Base-by-base conservation (phyloP, 2,329 filamentous ascomycete species). In the Myriangium duriaei region DNA sequence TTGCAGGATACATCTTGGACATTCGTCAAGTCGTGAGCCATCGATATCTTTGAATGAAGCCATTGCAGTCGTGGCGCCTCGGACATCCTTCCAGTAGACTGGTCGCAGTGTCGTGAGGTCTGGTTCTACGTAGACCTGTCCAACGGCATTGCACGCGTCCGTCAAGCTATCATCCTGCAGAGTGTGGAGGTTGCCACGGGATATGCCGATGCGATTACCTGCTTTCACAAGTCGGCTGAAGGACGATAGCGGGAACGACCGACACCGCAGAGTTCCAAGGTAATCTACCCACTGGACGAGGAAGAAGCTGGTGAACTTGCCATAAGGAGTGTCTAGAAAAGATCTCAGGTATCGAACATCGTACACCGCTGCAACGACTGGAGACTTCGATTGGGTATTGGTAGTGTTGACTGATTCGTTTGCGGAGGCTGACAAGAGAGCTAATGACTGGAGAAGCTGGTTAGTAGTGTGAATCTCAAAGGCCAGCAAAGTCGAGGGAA, bases 281-380 rank as follows among this genome's bases (percentile, higher is more conserved):
- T 81, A 79, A 56, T 92, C 84, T 15, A 81, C 63, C 75, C 80
- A 92, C 55, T 81, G 79, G 10, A 88, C 62, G 44, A 82, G 76
- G 12, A 92, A 39, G 18, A 32, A 33, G 14, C n/a, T 39, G 9
- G 36, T 39, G 2, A 30, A 32, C n/a, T 31, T 29, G 5, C 36
- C 36, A 33, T 39, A 39, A 4, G 30, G 30, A 11, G 36, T 39
- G 16, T 33, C 28, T 13, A 39, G 21, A 19, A 15, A 13, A 54
- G 46, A 39, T 63, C 54, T 34, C 58, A 63, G 11, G 33, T 11
- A n/a, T 43, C 18, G 14, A 11, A 17, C 13, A 16, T 31, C 32
- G 19, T 39, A 39, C 10, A 28, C 11, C 17, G 36, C 17, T n/a
- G 11, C 26, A 11, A 9, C 14, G 11, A 16, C 11, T 7, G 29